These are phyloP conservation scores for Daedalea quercina DNA, from an alignment of 768 basidiomycete genomes.

Conservation along the genomic window DNA sequence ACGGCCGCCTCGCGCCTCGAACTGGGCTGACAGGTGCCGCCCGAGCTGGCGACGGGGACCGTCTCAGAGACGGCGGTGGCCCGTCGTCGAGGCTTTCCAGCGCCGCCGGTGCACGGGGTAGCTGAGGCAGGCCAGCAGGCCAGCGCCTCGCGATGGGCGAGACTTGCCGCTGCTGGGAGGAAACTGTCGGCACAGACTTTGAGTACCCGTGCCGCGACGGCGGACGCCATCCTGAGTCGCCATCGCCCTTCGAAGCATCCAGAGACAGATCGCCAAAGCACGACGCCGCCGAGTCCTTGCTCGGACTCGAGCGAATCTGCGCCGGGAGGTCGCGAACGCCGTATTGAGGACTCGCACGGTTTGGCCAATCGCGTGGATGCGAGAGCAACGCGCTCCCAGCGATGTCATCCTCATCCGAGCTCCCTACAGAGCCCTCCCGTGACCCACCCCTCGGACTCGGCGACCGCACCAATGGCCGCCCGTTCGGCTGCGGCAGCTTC, in stretches of 20 bases:
- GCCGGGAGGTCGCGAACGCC: constrained; percentile 39
- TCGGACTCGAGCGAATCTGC: constrained; percentile 10
- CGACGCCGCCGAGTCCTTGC: constrained; percentile 6
- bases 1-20: not conserved
- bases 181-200: constrained; percentile 8
- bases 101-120: constrained; percentile 13
- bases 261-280: constrained; percentile 17
- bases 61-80: constrained; percentile 35
- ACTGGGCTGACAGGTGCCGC: not conserved
- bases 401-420: constrained; percentile 15
- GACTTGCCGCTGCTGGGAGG: constrained; percentile 7
- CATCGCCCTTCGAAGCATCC: not conserved
- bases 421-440: not conserved
- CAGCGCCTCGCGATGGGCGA: constrained; percentile 10
- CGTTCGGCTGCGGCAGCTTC: not conserved
- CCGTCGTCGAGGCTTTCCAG: constrained; percentile 31
- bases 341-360: constrained; percentile 25
- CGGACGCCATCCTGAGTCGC: not conserved
- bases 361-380: not conserved
- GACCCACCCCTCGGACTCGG: not conserved
- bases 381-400: constrained; percentile 10
- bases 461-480: not conserved
- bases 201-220: constrained; percentile 3
- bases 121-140: constrained; percentile 18
- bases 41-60: constrained; percentile 25